Evolutionary conservation across 768 basidiomycete species (phyloP), one percentile per base, ranked within the genome.

Genomic region (Mycena belliarum): DNA sequence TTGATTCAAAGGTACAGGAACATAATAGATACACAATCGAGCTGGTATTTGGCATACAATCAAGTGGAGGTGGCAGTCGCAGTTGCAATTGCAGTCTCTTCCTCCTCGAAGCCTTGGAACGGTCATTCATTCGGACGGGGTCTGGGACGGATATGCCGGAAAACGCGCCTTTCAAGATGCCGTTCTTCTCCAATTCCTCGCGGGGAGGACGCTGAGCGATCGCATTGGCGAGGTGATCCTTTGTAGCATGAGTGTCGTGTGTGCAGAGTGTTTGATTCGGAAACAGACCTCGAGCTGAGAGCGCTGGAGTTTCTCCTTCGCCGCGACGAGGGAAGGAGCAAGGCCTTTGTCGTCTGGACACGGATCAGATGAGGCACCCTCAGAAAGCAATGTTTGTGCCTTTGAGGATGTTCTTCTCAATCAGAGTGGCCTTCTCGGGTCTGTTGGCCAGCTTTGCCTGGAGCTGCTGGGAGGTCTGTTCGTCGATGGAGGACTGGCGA

Each of bases 351-450:
- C 83, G 57, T 86, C 87, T 90, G 62, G 46, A 11, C 32, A 49
- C 28, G n/a, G 50, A 28, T 44, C 6, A 59, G 57, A 10, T 18
- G 43, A n/a, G 38, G 42, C 20, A 6, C 43, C 44, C 20, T 28
- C 26, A 12, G 7, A 26, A 49, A 18, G 20, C 11, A 11, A 15
- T 10, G 65, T 72, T 55, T 49, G 81, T 35, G 33, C 86, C 85
- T 71, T 89, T 88, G 57, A 90, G 78, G 59, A 89, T 88, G 68
- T 87, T 87, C 60, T 84, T 80, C 32, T 86, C 83, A 58, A 88
- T 76, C 42, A 90, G 76, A 42, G 86, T 82, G 38, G 78, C 69
- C 69, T 83, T 82, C n/a, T 82, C 79, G 20, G 87, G 84, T 37
- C 88, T 75, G 20, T 76, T 69, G 42, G 70, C 74, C 43, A 88